These are phyloP conservation scores for Picochlorum sp. DNA, from an alignment of 139 green algal species.

Conservation along the genomic window DNA sequence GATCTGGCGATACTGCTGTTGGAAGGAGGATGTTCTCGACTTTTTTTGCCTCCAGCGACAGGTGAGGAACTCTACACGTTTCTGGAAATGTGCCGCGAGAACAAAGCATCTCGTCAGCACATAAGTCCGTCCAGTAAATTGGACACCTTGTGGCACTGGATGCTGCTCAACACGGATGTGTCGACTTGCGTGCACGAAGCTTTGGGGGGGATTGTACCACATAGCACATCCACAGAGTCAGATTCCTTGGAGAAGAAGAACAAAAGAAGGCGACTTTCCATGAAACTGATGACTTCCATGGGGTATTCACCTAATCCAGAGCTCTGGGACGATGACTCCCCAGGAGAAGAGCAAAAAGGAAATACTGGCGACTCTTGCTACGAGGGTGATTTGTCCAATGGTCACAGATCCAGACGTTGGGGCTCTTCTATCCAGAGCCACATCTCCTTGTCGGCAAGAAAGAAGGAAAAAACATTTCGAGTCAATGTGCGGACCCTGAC, in stretches of 20 bases:
- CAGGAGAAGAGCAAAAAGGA: not conserved
- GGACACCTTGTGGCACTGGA: not conserved
- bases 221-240: constrained; percentile 1
- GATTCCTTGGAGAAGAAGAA: not conserved
- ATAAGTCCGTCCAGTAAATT: not conserved
- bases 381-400: not conserved
- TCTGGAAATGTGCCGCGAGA: not conserved
- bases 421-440: not conserved
- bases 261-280: constrained; percentile 2
- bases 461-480: not conserved
- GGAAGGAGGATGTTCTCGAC: not conserved
- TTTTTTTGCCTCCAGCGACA: not conserved
- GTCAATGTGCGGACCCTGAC: not conserved
- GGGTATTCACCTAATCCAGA: not conserved
- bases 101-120: not conserved
- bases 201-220: not conserved
- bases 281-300: constrained; percentile 2
- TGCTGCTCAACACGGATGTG: not conserved
- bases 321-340: not conserved
- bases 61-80: not conserved
- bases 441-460: not conserved
- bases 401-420: not conserved
- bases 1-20: constrained; percentile 2
- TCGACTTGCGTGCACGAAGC: not conserved
- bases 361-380: not conserved